Percentiles rank a stretch among this genome's conserved stretches.
Evolutionary conservation across 257 asterid species (phyloP).

Genomic region (Catharanthus roseus): DNA sequence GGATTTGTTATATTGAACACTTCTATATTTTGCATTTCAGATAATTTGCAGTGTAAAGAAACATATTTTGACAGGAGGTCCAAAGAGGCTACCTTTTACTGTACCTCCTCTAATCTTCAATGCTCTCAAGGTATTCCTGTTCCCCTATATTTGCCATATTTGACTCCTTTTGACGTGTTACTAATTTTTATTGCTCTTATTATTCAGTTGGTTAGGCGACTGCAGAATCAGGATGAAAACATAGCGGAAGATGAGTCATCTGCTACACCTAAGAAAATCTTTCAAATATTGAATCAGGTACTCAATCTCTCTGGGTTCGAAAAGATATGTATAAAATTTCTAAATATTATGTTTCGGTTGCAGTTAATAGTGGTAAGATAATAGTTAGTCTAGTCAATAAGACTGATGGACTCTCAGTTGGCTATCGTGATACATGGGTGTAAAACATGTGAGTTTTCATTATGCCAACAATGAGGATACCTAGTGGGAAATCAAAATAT

Average conservation of each 20-base stretch:
- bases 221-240: conserved; percentile 64
- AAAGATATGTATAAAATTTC: neutral
- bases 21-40: conserved; percentile 43
- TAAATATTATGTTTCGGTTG: neutral
- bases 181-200: conserved; percentile 13
- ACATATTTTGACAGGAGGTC: conserved; percentile 84
- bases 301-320: neutral
- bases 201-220: conserved; percentile 75
- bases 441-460: neutral
- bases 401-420: neutral
- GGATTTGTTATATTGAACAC: conserved; percentile 11
- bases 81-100: conserved; percentile 81
- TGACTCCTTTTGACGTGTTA: conserved; percentile 4
- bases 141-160: neutral
- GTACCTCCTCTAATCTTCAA: conserved; percentile 88
- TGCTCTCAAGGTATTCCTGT: conserved; percentile 60
- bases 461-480: neutral
- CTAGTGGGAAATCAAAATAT: neutral
- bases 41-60: conserved; percentile 73
- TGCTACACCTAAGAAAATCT: conserved; percentile 72
- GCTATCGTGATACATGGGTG: neutral
- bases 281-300: conserved; percentile 83
- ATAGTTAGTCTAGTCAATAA: neutral
- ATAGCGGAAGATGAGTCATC: conserved; percentile 59
- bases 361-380: neutral